phyloP scores from a whole-genome alignment of 2,329 filamentous ascomycete genomes.

The Colletotrichum echinochloae region DNA sequence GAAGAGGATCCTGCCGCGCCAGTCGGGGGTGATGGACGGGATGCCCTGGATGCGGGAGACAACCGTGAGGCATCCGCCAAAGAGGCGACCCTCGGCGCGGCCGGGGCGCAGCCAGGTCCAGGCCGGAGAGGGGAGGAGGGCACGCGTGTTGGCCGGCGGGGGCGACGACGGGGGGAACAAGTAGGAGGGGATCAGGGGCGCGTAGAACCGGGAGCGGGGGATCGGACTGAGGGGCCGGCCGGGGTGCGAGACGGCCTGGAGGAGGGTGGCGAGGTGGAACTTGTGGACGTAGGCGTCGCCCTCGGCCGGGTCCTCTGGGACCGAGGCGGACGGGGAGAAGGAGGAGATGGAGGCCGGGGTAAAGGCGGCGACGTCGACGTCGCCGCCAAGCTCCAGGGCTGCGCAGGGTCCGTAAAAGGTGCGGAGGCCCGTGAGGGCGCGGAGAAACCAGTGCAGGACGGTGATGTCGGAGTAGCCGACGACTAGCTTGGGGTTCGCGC shows the following conservation, averaged over 20 bases:
- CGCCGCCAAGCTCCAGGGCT: conserved; percentile 54
- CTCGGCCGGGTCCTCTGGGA: conserved; percentile 1
- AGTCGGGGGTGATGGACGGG: conserved; percentile 50
- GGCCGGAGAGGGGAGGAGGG: conserved; percentile 45
- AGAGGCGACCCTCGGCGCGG: conserved; percentile 55
- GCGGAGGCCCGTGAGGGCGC: conserved; percentile 52
- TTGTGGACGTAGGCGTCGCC: conserved; percentile 47
- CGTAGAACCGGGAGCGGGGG: conserved; percentile 49
- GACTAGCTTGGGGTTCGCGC: conserved; percentile 54
- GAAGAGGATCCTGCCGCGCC: conserved; percentile 54
- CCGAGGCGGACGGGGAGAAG: conserved; percentile 4
- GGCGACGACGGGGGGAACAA: conserved; percentile 43
- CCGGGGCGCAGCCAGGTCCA: conserved; percentile 55
- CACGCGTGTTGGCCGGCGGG: conserved; percentile 42
- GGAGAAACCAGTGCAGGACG: conserved; percentile 56
- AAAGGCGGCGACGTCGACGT: conserved; percentile 42
- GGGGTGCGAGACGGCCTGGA: conserved; percentile 47
- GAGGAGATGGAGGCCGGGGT: conserved; percentile 15
- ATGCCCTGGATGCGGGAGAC: conserved; percentile 53
- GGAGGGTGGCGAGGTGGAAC: conserved; percentile 49
- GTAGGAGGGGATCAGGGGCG: conserved; percentile 44
- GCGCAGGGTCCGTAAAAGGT: conserved; percentile 58
- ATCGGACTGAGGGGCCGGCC: conserved; percentile 48
- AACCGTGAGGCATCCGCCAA: conserved; percentile 57
- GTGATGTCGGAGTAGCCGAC: conserved; percentile 58